Conservation (phyloP, 148 eudicot species). For the Rhododendron kiyosumense region DNA sequence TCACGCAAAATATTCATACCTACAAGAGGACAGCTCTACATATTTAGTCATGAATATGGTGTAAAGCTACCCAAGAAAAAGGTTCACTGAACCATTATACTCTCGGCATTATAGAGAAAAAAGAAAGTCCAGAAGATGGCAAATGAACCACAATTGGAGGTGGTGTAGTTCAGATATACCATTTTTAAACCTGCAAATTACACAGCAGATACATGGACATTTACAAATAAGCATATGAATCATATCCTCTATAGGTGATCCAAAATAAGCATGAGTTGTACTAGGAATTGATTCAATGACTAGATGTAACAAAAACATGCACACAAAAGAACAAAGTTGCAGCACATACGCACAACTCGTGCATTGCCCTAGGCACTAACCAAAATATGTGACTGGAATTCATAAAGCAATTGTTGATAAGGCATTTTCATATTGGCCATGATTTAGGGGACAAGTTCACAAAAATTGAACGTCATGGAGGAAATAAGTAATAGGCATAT, state of each 20-base stretch:
- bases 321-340: background rate
- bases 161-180: background rate
- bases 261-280: background rate
- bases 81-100: background rate
- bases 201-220: background rate
- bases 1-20: constrained; percentile 67
- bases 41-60: background rate
- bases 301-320: background rate
- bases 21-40: constrained; percentile 23
- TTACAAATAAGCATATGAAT: background rate
- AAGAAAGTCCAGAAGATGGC: background rate
- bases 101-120: background rate
- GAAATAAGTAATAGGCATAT: background rate
- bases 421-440: background rate
- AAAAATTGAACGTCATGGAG: background rate
- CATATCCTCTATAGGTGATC: background rate
- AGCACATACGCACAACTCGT: background rate
- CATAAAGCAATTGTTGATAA: background rate
- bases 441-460: background rate
- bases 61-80: background rate
- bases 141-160: background rate
- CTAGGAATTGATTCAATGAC: background rate
- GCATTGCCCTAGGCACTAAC: background rate
- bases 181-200: background rate
- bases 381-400: background rate